Evolutionary conservation across 306 rosid species (phyloP).

Genomic region (Dalbergia cochinchinensis): DNA sequence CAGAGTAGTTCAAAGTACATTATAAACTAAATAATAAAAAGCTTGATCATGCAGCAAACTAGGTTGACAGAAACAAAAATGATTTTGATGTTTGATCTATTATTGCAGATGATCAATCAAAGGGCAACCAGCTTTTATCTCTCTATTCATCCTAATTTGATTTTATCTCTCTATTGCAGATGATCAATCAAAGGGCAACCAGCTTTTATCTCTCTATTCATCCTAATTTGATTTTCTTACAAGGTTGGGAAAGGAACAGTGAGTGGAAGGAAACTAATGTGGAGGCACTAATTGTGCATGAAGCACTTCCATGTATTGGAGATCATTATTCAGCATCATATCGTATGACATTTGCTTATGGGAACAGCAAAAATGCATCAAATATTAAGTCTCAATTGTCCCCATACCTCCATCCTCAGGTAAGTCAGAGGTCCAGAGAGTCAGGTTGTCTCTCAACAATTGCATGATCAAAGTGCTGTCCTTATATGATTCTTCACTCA

Average conservation of each 20-base stretch:
- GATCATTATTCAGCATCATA: constrained; percentile 37
- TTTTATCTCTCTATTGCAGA: no score
- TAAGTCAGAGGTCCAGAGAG: constrained; percentile 99
- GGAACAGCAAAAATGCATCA: constrained; percentile 21
- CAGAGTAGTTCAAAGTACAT: constrained; percentile 14
- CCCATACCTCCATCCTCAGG: constrained; percentile 97
- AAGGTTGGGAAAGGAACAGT: constrained; percentile 16
- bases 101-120: constrained; percentile 6
- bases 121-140: background rate
- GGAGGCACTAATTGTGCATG: constrained; percentile 30
- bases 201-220: background rate
- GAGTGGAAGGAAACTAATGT: background rate
- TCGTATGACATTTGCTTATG: background rate
- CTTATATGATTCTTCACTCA: constrained; percentile 99
- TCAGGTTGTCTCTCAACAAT: constrained; percentile 96
- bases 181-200: background rate
- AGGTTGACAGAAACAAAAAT: background rate
- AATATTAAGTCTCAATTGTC: constrained; percentile 24
- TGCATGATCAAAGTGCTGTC: constrained; percentile 99
- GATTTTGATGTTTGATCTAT: constrained; percentile 8
- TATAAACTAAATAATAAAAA: constrained; percentile 10
- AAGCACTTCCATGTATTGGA: constrained; percentile 3
- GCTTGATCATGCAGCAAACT: constrained; percentile 35
- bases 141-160: no score
- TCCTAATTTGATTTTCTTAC: constrained; percentile 36